Evolutionary conservation across 192 early-diverging fungal genomes (phyloP), one percentile per base, ranked within the genome.

Genomic region (Coemansia sp.): DNA sequence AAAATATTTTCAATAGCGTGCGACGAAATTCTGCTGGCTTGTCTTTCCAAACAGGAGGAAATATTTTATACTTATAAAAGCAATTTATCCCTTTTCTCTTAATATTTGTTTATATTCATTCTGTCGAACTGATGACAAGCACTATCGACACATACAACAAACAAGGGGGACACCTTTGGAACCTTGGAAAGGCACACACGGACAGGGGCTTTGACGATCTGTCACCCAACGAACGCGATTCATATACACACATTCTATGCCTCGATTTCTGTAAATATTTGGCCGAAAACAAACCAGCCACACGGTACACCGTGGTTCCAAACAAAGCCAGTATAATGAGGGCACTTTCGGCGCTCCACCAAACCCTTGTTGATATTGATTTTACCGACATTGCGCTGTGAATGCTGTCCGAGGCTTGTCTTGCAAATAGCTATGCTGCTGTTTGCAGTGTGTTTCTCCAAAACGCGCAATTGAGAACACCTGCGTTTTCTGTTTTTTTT

Each of bases 281-380:
- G 16, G 21, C 43, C 9, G 45, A 63, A 49, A 36, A 20, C 18
- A 49, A 35, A 14, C n/a, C 62, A 34, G 24, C 45, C 18, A 35
- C 62, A n/a, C 33, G 62, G 26, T 63, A 49, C 21, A 45, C 33
- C 26, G 30, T 63, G 26, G 44, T 48, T n/a, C 62, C 62, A 34
- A 63, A 46, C 62, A 63, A 26, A 16, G 44, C 26, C n/a, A 26
- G 48, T 20, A 49, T 63, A 43, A 63, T 63, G 62, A 46, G 33
- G 11, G 44, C 62, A 9, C 26, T 48, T 18, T 49, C 44, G 0
- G 44, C 26, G 26, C 62, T 63, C 12, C 48, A 63, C 30, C 62
- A 35, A 26, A 63, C 62, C 2, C 44, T 63, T 5, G 39, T 46
- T 18, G 62, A 63, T 1, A 63, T 63, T 34, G 62, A 63, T 46